A percentile compares a stretch with the other conserved stretches of the same genome.
These are phyloP conservation scores for Salix suchowensis DNA, from an alignment of 345 rosid genomes.

Conservation along the genomic window DNA sequence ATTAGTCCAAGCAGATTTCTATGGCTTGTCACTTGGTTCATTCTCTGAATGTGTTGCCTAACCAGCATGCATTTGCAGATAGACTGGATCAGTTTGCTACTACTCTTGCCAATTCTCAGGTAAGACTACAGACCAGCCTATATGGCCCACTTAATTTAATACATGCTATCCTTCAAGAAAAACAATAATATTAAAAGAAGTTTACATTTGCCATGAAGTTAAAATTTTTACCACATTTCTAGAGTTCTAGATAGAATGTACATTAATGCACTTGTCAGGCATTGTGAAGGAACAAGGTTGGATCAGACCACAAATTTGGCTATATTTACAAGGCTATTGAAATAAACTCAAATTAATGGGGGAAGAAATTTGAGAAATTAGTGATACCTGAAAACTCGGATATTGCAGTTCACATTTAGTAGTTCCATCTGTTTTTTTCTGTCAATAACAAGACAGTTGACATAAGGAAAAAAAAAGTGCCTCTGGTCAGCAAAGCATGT, in stretches of 20 bases:
- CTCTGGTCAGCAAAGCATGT: neutral
- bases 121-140: neutral
- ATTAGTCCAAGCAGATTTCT: neutral
- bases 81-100: neutral
- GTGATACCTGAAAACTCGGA: slow-evolving; percentile 77
- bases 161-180: neutral
- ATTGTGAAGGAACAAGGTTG: neutral
- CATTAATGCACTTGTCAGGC: neutral
- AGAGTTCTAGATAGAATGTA: neutral
- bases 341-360: neutral
- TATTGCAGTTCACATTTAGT: slow-evolving; percentile 51
- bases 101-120: neutral
- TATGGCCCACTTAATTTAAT: neutral
- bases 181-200: neutral
- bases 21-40: neutral
- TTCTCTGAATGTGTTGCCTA: neutral
- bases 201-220: neutral
- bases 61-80: neutral
- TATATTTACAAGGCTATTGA: neutral
- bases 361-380: neutral
- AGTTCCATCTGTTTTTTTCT: slow-evolving; percentile 65
- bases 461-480: too few species aligned
- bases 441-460: slow-evolving; percentile 20
- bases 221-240: too few species aligned
- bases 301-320: neutral